Percentiles rank a stretch among this genome's conserved stretches.
Conservation (phyloP, 768 basidiomycete species). For the Lentinula guzmanii region DNA sequence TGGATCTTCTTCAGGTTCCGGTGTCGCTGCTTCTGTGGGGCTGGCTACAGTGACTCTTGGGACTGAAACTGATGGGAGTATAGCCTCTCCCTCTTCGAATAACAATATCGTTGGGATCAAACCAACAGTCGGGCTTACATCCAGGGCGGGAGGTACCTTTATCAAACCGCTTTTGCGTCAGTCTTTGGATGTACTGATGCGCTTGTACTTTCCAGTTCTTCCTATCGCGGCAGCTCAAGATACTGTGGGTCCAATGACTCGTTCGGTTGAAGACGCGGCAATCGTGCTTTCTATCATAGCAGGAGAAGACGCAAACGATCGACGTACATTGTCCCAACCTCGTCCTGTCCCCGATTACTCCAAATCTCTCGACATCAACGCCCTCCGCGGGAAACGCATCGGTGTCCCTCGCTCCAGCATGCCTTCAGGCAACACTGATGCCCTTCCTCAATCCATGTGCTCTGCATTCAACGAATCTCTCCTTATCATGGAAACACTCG, state of each 20-base stretch:
- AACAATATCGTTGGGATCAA: conserved; percentile 38
- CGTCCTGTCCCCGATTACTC: conserved; percentile 33
- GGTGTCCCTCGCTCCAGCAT: conserved; percentile 36
- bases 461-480: conserved; percentile 33
- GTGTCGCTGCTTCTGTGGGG: conserved; percentile 31
- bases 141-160: conserved; percentile 33
- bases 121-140: conserved; percentile 34
- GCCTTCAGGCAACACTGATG: conserved; percentile 11
- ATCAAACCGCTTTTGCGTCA: conserved; percentile 28
- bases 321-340: conserved; percentile 35
- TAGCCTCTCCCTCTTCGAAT: conserved; percentile 32
- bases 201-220: conserved; percentile 25
- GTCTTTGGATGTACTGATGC: not conserved
- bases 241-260: conserved; percentile 30
- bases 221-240: conserved; percentile 38
- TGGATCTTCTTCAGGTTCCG: conserved; percentile 38
- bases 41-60: conserved; percentile 33
- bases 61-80: conserved; percentile 45
- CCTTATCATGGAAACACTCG: conserved; percentile 28
- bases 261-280: conserved; percentile 32
- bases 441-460: conserved; percentile 14
- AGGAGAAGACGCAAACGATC: conserved; percentile 35
- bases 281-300: conserved; percentile 32
- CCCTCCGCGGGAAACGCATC: conserved; percentile 34
- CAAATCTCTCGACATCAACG: conserved; percentile 26